Conservation (phyloP, 1,139 yeast genomes). For the Yamadazyma oceani region DNA sequence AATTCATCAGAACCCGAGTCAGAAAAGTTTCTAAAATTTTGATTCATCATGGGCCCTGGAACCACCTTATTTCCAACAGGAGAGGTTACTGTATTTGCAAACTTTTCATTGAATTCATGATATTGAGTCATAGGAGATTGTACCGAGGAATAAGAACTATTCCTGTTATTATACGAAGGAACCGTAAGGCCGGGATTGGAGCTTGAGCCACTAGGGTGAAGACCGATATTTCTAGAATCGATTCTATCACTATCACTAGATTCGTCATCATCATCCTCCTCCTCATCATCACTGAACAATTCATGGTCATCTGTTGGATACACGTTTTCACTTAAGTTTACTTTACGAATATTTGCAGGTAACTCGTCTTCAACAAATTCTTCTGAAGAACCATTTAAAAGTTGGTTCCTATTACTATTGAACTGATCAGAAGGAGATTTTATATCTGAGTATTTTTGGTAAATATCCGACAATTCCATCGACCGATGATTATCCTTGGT, state of each 20-base stretch:
- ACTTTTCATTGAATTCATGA: slow-evolving; percentile 51
- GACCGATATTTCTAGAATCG: slow-evolving; percentile 30
- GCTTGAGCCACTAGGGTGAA: slow-evolving; percentile 11
- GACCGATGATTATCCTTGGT: slow-evolving; percentile 27
- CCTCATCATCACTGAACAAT: slow-evolving; percentile 38
- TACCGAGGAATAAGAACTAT: slow-evolving; percentile 42
- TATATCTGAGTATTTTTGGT: slow-evolving; percentile 44
- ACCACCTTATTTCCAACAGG: slow-evolving; percentile 12
- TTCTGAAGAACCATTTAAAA: slow-evolving; percentile 40
- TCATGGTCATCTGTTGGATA: slow-evolving; percentile 44
- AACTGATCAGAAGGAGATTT: slow-evolving; percentile 46
- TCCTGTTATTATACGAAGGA: slow-evolving; percentile 29
- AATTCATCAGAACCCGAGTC: slow-evolving; percentile 17
- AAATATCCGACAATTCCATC: slow-evolving; percentile 45
- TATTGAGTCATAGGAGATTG: slow-evolving; percentile 55
- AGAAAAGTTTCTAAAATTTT: slow-evolving; percentile 7
- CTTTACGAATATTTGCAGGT: slow-evolving; percentile 32
- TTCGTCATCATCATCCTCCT: slow-evolving; percentile 20
- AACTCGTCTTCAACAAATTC: slow-evolving; percentile 35
- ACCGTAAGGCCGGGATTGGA: slow-evolving; percentile 19
- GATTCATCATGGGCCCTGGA: no score
- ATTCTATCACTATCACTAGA: slow-evolving; percentile 24
- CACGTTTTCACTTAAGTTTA: slow-evolving; percentile 28
- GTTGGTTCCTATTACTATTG: slow-evolving; percentile 26
- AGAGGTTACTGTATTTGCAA: slow-evolving; percentile 23